Base-by-base conservation (phyloP, 306 rosid species). In the Casuarina glauca region DNA sequence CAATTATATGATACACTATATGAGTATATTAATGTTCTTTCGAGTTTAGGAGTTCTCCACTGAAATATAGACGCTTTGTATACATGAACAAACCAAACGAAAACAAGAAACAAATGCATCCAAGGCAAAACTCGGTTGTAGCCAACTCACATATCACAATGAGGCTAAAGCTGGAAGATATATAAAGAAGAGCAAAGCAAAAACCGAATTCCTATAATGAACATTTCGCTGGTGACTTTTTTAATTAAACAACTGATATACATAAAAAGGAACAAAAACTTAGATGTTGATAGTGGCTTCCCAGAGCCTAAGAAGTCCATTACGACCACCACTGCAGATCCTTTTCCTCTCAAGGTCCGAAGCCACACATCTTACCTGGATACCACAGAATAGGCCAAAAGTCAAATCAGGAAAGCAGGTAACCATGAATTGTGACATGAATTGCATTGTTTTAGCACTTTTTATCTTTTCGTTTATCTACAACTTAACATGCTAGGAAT, bases 291-390 rank as follows among this genome's bases (percentile, higher is more conserved):
- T 87, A 61, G 99, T 93, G 84, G 99, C 99, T 87, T 95, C 99
- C 99, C 99, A 95, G 55, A 93, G 93, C 82, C 99, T 87, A 66
- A 93, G 88, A 79, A 89, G 88, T 70, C 99, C 99, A 75, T 95
- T 93, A 69, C 99, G 97, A 69, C 92, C 97, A 55, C 99, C 99
- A 12, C 96, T 95, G 90, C 99, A 95, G 82, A 95, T 89, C 87
- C 97, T 85, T 86, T 95, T 95, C 88, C 97, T 91, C 89, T 95
- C 97, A 49, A 95, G 90, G 87, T 95, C 97, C 10, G 97, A 90
- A 68, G 94, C 81, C 60, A 90, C 79, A 44, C 99, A 95, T 67
- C 97, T 82, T 68, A 93, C 96, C 99, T 95, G 89, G 50, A 83
- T 52, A 41, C 51, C 84, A 81, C 26, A 63, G 50, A 82, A 19